A percentile compares a stretch with the other conserved stretches of the same genome.
Conservation (phyloP, 2,329 filamentous ascomycete species). For the Calonectria honghensis region DNA sequence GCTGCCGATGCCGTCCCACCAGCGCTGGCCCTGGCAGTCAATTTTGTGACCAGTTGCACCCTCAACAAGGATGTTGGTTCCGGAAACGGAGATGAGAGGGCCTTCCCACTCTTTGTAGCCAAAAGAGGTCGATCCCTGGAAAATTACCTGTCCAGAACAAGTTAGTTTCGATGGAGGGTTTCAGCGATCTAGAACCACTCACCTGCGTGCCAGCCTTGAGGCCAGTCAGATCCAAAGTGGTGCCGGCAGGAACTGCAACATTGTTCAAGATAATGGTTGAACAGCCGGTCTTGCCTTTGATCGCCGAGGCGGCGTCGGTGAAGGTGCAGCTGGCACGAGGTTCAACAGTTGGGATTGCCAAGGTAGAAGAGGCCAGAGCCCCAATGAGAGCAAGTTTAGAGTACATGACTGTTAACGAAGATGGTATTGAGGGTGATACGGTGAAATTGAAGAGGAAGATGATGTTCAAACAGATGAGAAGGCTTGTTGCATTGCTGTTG, state of each 20-base stretch:
- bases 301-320: constrained; percentile 68
- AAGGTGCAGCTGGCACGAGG: constrained; percentile 69
- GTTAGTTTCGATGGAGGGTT: constrained; percentile 18
- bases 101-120: constrained; percentile 80
- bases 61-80: constrained; percentile 72
- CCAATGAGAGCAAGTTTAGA: constrained; percentile 53
- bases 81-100: constrained; percentile 77
- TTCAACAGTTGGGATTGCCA: constrained; percentile 50
- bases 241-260: constrained; percentile 74
- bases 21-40: constrained; percentile 73
- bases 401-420: constrained; percentile 28
- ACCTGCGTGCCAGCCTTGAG: constrained; percentile 69
- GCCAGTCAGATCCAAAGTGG: constrained; percentile 74
- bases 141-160: constrained; percentile 65
- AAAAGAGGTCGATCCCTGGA: constrained; percentile 80
- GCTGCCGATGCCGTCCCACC: constrained; percentile 77
- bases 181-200: neutral
- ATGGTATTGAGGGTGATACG: neutral
- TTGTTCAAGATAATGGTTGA: constrained; percentile 71
- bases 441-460: neutral
- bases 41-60: constrained; percentile 70
- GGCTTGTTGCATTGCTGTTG: neutral
- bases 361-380: constrained; percentile 53
- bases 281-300: constrained; percentile 70
- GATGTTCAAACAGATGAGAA: neutral